Evolutionary conservation across 2,329 filamentous ascomycete species (phyloP), one percentile per base, ranked within the genome.

Genomic region (Pseudophaeomoniella oleicola): DNA sequence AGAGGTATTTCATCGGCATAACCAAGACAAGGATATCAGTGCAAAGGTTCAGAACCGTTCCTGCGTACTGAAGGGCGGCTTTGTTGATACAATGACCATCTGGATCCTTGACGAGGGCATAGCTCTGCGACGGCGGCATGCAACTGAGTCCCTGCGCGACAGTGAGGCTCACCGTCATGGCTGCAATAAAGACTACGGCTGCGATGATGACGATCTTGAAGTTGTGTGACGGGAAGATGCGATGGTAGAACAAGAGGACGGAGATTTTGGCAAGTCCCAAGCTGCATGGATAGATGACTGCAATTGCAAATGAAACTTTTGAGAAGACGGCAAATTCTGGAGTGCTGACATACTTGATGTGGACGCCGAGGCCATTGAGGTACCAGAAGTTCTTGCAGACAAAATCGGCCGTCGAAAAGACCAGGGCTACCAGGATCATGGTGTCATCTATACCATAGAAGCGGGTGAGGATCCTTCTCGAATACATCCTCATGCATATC

Each of bases 201-300:
- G 9, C 22, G 22, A 27, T 6, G n/a, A 6, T 9, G 22, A 27
- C 22, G 9, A 9, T 36, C 14, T 19, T 9, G 19, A 36, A 36
- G 19, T 5, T 4, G 14, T 16, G 16, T 11, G 19, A 14, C 6
- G 16, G 10, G 15, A 36, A 36, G 18, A 36, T 9, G 11, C 34
- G 34, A 14, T 14, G 34, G 19, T 36, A 36, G 10, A 36, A 6
- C 10, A 36, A n/a, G 10, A 36, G 18, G 14, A 36, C 17, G 9
- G 34, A 36, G 10, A 30, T 6, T 14, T 36, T 36, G 4, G 34
- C 16, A 14, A 36, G 14, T 6, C 14, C 19, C 10, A 36, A 13
- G 15, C 6, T 10, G 4, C 14, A 18, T n/a, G 6, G 10, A 30
- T 36, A 36, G 5, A 36, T 4, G 11, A 36, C 19, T 5, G 6